These are phyloP conservation scores for Primulina huaijiensis DNA, from an alignment of 257 asterid genomes.

Conservation along the genomic window DNA sequence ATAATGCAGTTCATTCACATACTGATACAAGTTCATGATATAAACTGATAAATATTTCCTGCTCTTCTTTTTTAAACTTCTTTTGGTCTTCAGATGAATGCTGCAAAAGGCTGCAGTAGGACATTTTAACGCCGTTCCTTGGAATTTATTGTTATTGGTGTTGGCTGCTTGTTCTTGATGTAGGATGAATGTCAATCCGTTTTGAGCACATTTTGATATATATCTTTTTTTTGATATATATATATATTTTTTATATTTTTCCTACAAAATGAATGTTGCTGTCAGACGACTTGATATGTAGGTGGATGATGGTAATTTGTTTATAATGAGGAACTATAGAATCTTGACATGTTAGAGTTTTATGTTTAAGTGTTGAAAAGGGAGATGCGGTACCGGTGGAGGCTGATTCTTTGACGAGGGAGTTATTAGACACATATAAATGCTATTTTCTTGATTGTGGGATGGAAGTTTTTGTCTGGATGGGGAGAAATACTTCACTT, in stretches of 20 bases:
- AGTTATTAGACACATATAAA: constrained; percentile 71
- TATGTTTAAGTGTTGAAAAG: constrained; percentile 54
- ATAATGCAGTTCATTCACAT: background rate
- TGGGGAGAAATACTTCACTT: constrained; percentile 92
- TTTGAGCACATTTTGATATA: background rate
- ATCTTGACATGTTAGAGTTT: background rate
- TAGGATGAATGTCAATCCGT: background rate
- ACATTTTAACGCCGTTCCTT: background rate
- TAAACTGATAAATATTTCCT: background rate
- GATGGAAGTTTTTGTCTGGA: constrained; percentile 82
- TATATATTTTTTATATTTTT: no score
- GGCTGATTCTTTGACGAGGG: constrained; percentile 70
- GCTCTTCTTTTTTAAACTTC: background rate
- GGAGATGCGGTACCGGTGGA: constrained; percentile 71
- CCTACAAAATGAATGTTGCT: background rate
- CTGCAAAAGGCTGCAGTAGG: background rate
- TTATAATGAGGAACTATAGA: background rate
- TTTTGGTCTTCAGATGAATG: background rate
- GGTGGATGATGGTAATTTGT: background rate
- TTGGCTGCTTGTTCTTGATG: background rate
- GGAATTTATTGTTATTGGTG: background rate
- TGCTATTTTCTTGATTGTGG: constrained; percentile 94
- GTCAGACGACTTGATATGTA: background rate
- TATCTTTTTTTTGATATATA: no score
- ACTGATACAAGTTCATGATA: background rate